Percentiles rank a stretch among this genome's conserved stretches.
These are phyloP conservation scores for Nothophoma quercina DNA, from an alignment of 2,329 filamentous ascomycete species.

Conservation along the genomic window DNA sequence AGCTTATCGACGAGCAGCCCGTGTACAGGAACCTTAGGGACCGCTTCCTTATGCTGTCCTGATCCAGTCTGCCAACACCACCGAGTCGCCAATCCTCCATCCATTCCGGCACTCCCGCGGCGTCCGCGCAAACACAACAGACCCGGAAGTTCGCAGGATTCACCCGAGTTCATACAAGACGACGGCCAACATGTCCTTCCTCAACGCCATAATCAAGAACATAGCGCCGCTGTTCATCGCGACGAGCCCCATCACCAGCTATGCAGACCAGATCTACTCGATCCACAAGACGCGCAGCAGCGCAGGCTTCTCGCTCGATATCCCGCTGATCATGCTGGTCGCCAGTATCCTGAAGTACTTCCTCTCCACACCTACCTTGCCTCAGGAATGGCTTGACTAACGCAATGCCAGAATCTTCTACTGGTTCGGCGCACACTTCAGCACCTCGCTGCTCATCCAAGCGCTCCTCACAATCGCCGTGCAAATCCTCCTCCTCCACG, in stretches of 20 bases:
- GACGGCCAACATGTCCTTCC: constrained; percentile 41
- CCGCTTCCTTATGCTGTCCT: no score
- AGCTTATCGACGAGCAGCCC: no score
- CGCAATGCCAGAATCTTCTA: constrained; percentile 63
- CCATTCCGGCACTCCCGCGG: constrained; percentile 15
- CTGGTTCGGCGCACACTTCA: constrained; percentile 70
- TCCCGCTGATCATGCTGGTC: constrained; percentile 71
- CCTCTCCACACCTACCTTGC: neutral
- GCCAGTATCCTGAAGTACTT: constrained; percentile 68
- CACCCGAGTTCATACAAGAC: neutral
- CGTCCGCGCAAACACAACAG: constrained; percentile 1
- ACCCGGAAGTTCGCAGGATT: neutral
- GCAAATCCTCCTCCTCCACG: constrained; percentile 66
- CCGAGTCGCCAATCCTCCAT: neutral
- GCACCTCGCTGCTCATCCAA: constrained; percentile 65
- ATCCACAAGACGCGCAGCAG: constrained; percentile 68
- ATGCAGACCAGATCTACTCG: constrained; percentile 71
- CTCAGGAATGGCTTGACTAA: neutral
- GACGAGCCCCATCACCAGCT: constrained; percentile 69
- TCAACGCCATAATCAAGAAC: constrained; percentile 45
- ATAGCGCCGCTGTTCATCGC: constrained; percentile 57
- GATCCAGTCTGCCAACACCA: neutral
- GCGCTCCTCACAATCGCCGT: constrained; percentile 67
- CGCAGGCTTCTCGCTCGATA: constrained; percentile 71
- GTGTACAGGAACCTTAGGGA: no score